Conservation (phyloP, 306 rosid species). For the Vigna reflexopilosa region DNA sequence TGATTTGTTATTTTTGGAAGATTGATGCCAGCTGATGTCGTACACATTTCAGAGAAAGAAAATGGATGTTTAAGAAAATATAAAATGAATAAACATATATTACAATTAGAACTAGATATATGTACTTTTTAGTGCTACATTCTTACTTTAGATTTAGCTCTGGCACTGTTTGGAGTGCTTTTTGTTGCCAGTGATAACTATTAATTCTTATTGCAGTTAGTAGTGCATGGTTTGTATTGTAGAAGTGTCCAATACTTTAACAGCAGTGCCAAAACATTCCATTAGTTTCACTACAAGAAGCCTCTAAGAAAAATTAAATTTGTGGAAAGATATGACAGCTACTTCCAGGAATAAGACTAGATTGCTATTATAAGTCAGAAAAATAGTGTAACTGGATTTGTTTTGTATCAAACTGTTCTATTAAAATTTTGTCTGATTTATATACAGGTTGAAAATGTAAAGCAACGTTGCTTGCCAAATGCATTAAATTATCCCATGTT, state of each 20-base stretch:
- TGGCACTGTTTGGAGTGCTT: constrained; percentile 27
- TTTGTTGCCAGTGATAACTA: constrained; percentile 16
- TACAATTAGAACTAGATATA: neutral
- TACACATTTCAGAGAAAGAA: constrained; percentile 13
- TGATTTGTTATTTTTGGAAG: constrained; percentile 26
- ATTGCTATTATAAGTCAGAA: constrained; percentile 25
- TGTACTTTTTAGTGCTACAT: neutral
- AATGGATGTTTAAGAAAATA: constrained; percentile 1
- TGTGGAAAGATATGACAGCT: constrained; percentile 14
- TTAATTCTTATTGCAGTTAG: neutral
- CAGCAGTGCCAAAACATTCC: neutral
- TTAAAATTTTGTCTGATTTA: constrained; percentile 20
- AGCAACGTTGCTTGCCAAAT: constrained; percentile 94
- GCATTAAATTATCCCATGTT: constrained; percentile 96
- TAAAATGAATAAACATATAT: neutral
- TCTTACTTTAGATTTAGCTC: constrained; percentile 22
- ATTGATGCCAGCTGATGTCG: constrained; percentile 11
- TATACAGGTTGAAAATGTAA: constrained; percentile 93
- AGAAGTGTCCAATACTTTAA: neutral
- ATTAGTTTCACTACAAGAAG: constrained; percentile 23
- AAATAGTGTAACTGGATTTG: constrained; percentile 29
- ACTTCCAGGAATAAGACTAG: constrained; percentile 14
- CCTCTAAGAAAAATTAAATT: constrained; percentile 16
- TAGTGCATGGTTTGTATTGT: neutral
- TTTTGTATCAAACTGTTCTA: constrained; percentile 24